These are phyloP conservation scores for Metarhizium rileyi DNA, from an alignment of 2,329 filamentous ascomycete species.

Conservation along the genomic window DNA sequence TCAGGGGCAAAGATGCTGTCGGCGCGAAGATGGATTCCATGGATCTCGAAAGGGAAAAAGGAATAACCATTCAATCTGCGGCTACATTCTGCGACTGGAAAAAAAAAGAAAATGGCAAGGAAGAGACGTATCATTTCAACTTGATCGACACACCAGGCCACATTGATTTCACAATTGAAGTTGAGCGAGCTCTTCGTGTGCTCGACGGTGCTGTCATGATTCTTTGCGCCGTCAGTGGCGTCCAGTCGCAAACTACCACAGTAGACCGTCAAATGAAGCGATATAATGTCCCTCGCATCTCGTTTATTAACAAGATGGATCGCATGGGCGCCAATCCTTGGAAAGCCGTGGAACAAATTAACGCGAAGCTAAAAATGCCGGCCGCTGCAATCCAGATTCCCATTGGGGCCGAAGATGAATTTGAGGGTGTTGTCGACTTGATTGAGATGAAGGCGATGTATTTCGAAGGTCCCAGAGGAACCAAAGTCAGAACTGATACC, in stretches of 20 bases:
- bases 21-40: constrained; percentile 99
- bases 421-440: constrained; percentile 85
- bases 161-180: constrained; percentile 98
- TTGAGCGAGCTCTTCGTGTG: constrained; percentile 88
- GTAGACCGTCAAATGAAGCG: constrained; percentile 98
- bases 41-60: constrained; percentile 96
- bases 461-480: constrained; percentile 76
- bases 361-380: constrained; percentile 84
- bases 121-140: constrained; percentile 94
- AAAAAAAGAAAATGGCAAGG: constrained; percentile 73
- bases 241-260: constrained; percentile 96
- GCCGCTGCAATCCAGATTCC: constrained; percentile 92
- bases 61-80: constrained; percentile 97
- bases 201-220: constrained; percentile 98
- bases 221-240: constrained; percentile 90
- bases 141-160: constrained; percentile 97
- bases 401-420: constrained; percentile 85
- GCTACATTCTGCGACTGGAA: constrained; percentile 97
- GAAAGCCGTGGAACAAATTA: constrained; percentile 96
- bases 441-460: constrained; percentile 90
- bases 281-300: constrained; percentile 91
- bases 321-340: constrained; percentile 97
- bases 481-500: constrained; percentile 66
- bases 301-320: constrained; percentile 99
- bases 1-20: constrained; percentile 85